These are phyloP conservation scores for Medicago ruthenica DNA, from an alignment of 306 rosid genomes.

Conservation along the genomic window DNA sequence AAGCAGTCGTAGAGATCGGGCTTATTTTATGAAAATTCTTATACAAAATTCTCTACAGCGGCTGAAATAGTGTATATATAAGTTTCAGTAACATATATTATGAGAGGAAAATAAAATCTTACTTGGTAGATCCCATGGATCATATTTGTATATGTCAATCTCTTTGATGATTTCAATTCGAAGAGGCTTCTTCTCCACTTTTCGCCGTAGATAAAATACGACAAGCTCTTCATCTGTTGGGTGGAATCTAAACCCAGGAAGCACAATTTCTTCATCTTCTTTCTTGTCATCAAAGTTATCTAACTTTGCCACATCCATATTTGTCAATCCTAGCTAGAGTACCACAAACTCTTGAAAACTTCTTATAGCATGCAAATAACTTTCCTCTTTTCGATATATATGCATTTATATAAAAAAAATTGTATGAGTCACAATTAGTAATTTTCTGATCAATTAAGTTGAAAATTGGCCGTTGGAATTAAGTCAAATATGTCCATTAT, in stretches of 20 bases:
- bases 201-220: conserved; percentile 75
- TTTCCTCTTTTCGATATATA: conserved; percentile 2
- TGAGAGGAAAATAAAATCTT: conserved; percentile 37
- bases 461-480: conserved; percentile 46
- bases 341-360: conserved; percentile 40
- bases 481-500: conserved; percentile 53
- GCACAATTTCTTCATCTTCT: conserved; percentile 58
- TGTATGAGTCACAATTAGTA: not conserved
- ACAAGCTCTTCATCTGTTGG: conserved; percentile 97
- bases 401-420: not conserved
- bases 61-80: not conserved
- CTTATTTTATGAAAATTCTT: not conserved
- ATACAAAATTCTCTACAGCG: not conserved
- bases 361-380: conserved; percentile 28
- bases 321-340: not conserved
- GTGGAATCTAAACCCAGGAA: conserved; percentile 93
- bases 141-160: conserved; percentile 86
- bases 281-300: conserved; percentile 18
- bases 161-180: conserved; percentile 83
- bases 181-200: conserved; percentile 73
- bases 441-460: conserved; percentile 2
- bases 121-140: conserved; percentile 99
- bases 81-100: not conserved
- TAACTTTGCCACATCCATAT: conserved; percentile 53
- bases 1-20: no score